phyloP scores from a whole-genome alignment of 1,284 basidiomycete species.

The Phenoliferia sp. region DNA sequence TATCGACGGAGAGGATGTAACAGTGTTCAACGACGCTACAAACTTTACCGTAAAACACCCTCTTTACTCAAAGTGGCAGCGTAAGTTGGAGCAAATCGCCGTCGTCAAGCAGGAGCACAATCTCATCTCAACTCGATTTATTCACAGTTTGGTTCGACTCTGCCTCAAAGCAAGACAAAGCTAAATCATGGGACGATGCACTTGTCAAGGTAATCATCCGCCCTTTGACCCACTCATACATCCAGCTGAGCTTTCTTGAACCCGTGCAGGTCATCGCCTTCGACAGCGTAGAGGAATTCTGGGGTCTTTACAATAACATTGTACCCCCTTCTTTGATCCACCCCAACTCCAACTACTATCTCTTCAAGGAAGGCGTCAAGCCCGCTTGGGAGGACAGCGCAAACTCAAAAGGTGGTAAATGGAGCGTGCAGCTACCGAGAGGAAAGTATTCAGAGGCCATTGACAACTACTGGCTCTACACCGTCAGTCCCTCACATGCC shows the following conservation, averaged over 20 bases:
- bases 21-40: constrained; percentile 31
- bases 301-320: constrained; percentile 97
- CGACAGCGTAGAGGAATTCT: constrained; percentile 94
- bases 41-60: constrained; percentile 38
- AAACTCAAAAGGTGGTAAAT: constrained; percentile 95
- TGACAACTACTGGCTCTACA: constrained; percentile 97
- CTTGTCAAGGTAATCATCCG: constrained; percentile 73
- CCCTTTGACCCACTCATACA: background rate
- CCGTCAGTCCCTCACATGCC: constrained; percentile 50
- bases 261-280: constrained; percentile 58
- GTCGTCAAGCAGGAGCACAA: too few species aligned
- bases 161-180: constrained; percentile 71
- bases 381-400: constrained; percentile 95
- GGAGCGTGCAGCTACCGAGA: constrained; percentile 94
- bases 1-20: constrained; percentile 12
- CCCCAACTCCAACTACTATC: constrained; percentile 95
- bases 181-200: constrained; percentile 92
- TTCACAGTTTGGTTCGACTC: constrained; percentile 89
- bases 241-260: background rate
- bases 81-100: background rate
- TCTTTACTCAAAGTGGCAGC: constrained; percentile 32
- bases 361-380: constrained; percentile 96
- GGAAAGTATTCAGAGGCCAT: constrained; percentile 80
- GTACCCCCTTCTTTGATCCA: constrained; percentile 91
- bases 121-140: too few species aligned